These are phyloP conservation scores for Fusarium tanahbumbuense DNA, from an alignment of 2,329 filamentous ascomycete species.

Conservation along the genomic window DNA sequence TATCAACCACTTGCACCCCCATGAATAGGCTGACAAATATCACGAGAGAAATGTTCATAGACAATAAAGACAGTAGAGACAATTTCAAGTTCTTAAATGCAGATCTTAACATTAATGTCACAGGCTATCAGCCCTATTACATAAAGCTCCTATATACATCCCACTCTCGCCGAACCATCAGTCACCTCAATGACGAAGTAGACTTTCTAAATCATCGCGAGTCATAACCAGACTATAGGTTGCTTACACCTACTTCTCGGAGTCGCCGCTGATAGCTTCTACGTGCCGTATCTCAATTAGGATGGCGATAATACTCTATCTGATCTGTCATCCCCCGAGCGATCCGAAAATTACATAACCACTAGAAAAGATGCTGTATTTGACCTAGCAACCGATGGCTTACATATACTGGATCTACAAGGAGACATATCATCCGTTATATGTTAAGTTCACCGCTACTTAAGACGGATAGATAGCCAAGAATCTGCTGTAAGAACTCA, in stretches of 20 bases:
- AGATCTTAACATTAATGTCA: neutral
- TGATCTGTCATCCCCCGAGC: slow-evolving; percentile 12
- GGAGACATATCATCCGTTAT: neutral
- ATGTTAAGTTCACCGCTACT: slow-evolving; percentile 10
- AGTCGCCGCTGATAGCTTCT: slow-evolving; percentile 14
- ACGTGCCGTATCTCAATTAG: slow-evolving; percentile 7
- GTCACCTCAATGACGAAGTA: neutral
- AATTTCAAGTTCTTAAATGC: neutral
- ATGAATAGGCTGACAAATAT: neutral
- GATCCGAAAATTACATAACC: slow-evolving; percentile 15
- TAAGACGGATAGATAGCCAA: neutral
- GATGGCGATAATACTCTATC: neutral
- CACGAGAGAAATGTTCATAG: neutral
- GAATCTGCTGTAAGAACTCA: neutral
- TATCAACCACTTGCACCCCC: slow-evolving; percentile 7
- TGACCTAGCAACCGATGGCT: neutral
- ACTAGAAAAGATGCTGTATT: neutral
- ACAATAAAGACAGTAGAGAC: too few relatives aligned
- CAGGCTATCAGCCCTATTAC: neutral
- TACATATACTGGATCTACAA: neutral
- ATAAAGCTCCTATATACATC: neutral
- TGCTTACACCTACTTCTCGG: slow-evolving; percentile 31
- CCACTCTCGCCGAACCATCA: neutral
- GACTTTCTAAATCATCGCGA: neutral
- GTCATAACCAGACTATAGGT: neutral